Percentiles rank a stretch among this genome's conserved stretches.
These are phyloP conservation scores for Eucalyptus melliodora DNA, from an alignment of 345 rosid species.

Conservation along the genomic window DNA sequence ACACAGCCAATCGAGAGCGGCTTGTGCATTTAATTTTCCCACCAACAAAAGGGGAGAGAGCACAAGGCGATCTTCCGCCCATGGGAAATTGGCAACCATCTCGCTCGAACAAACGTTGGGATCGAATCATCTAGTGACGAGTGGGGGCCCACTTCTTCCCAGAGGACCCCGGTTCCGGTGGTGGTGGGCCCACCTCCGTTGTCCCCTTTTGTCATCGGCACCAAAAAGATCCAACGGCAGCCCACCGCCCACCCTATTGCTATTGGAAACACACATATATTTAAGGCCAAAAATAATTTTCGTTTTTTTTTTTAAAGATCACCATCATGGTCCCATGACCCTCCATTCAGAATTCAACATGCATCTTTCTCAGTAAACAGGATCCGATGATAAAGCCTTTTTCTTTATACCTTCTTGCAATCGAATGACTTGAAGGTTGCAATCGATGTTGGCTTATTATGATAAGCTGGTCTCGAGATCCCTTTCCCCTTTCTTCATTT, in stretches of 20 bases:
- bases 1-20: background rate
- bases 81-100: background rate
- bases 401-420: background rate
- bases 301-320: background rate
- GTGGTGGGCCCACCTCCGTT: background rate
- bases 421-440: accelerated
- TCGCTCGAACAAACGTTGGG: background rate
- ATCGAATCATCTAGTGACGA: background rate
- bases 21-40: background rate
- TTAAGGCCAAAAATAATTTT: background rate
- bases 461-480: background rate
- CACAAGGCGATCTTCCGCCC: background rate
- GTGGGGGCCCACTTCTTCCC: background rate
- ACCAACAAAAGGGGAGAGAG: background rate
- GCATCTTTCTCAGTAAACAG: background rate
- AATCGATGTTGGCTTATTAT: background rate
- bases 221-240: background rate
- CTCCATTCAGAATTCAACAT: background rate
- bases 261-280: background rate
- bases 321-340: background rate
- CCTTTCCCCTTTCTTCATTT: background rate
- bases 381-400: accelerated
- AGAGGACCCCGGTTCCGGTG: background rate
- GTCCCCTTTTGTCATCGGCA: background rate
- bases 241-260: background rate